Evolutionary conservation across 768 basidiomycete species (phyloP).

Genomic region (Mycena amicta): DNA sequence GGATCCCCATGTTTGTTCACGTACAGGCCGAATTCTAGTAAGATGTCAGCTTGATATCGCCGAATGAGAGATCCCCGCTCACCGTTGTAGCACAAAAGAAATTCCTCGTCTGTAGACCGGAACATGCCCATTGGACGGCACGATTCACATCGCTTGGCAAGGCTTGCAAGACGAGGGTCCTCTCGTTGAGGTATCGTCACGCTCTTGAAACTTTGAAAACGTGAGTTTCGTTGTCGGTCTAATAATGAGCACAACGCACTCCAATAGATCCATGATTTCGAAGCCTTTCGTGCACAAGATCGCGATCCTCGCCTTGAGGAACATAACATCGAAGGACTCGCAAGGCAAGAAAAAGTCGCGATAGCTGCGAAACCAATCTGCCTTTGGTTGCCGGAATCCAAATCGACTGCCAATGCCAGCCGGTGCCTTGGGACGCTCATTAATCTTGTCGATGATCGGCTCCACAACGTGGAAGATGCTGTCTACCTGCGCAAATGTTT

Average conservation of each 20-base stretch:
- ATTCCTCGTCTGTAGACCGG: constrained; percentile 88
- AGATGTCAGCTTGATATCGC: too few relatives aligned
- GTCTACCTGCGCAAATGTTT: constrained; percentile 53
- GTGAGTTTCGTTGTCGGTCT: not conserved
- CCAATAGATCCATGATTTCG: constrained; percentile 95
- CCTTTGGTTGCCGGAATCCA: constrained; percentile 75
- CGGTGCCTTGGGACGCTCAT: constrained; percentile 71
- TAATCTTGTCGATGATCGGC: constrained; percentile 89
- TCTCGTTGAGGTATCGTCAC: constrained; percentile 88
- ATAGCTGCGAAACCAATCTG: constrained; percentile 95
- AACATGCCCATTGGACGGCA: constrained; percentile 93
- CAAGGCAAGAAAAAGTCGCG: constrained; percentile 93
- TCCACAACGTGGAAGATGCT: constrained; percentile 98
- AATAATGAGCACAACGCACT: too few relatives aligned
- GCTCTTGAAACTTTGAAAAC: constrained; percentile 68
- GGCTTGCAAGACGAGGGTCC: constrained; percentile 59
- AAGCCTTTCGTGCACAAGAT: constrained; percentile 94
- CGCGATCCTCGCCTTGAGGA: constrained; percentile 91
- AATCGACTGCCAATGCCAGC: constrained; percentile 73
- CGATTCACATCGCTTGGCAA: constrained; percentile 86
- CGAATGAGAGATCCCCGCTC: too few relatives aligned
- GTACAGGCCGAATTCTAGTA: constrained; percentile 84
- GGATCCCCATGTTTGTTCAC: constrained; percentile 92
- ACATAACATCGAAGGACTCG: constrained; percentile 87
- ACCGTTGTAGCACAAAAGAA: constrained; percentile 94